These are phyloP conservation scores for Tetrahymena elliotti DNA, from an alignment of 73 alveolate genomes.

Conservation along the genomic window DNA sequence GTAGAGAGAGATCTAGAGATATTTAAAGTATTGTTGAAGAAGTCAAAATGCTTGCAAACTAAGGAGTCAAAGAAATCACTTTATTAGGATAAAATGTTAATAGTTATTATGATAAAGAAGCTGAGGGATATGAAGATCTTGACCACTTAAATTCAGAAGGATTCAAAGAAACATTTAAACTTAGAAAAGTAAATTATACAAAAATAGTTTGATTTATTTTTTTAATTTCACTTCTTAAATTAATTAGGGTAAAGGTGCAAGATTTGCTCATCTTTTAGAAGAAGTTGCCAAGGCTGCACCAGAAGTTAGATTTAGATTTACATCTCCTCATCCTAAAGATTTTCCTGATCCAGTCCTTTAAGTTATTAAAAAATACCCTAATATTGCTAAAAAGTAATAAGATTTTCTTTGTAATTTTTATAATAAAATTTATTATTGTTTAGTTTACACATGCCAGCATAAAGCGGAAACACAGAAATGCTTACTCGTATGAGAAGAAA, in stretches of 20 bases:
- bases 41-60: conserved; percentile 48
- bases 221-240: background rate
- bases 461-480: conserved; percentile 74
- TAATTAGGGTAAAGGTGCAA: conserved; percentile 50
- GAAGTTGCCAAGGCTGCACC: conserved; percentile 68
- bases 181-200: conserved; percentile 39
- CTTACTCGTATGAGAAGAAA: conserved; percentile 69
- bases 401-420: background rate
- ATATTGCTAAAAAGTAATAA: conserved; percentile 65
- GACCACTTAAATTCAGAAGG: conserved; percentile 74
- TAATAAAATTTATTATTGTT: background rate
- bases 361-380: conserved; percentile 51
- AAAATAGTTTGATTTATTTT: background rate
- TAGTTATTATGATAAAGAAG: conserved; percentile 57
- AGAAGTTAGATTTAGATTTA: conserved; percentile 70
- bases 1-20: conserved; percentile 78
- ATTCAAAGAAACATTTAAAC: conserved; percentile 63
- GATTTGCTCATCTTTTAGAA: conserved; percentile 72
- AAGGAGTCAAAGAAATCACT: conserved; percentile 74
- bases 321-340: conserved; percentile 88
- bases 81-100: conserved; percentile 82
- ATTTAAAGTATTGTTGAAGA: conserved; percentile 54
- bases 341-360: conserved; percentile 72
- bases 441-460: conserved; percentile 73
- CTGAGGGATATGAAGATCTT: conserved; percentile 14